Evolutionary conservation across 805 yeast species (phyloP).

Genomic region (Kluyveromyces lactis): DNA sequence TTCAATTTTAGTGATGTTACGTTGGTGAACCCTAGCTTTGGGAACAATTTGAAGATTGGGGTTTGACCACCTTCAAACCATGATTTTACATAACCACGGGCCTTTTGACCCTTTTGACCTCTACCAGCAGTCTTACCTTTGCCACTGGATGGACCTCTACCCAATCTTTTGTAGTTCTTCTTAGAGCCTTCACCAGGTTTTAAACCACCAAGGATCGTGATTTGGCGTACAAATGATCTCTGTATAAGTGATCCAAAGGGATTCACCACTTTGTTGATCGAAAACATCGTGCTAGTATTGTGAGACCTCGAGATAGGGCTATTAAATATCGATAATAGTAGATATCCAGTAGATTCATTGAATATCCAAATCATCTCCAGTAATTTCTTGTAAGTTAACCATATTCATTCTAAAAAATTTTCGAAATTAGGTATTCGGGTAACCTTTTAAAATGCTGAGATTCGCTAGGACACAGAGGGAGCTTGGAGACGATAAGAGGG

Average conservation of each 20-base stretch:
- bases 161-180: constrained; percentile 59
- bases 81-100: constrained; percentile 79
- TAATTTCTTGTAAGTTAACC: too few species aligned
- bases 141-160: constrained; percentile 94
- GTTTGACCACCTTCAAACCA: constrained; percentile 99
- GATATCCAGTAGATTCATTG: too few species aligned
- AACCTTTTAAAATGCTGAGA: too few species aligned
- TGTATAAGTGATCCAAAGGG: constrained; percentile 1
- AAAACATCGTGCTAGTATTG: background rate
- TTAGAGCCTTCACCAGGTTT: constrained; percentile 58
- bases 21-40: constrained; percentile 81
- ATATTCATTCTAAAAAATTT: too few species aligned
- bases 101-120: constrained; percentile 98
- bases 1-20: constrained; percentile 44
- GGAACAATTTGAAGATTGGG: constrained; percentile 74
- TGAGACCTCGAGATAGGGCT: background rate
- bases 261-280: background rate
- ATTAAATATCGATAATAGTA: too few species aligned
- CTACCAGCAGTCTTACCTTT: constrained; percentile 93
- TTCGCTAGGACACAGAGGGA: too few species aligned
- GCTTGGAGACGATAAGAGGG: too few species aligned
- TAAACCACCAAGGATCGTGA: constrained; percentile 45
- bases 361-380: too few species aligned
- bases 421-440: too few species aligned
- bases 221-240: constrained; percentile 21